Base-by-base conservation (phyloP, 2,329 filamentous ascomycete species). In the Didymella exigua region DNA sequence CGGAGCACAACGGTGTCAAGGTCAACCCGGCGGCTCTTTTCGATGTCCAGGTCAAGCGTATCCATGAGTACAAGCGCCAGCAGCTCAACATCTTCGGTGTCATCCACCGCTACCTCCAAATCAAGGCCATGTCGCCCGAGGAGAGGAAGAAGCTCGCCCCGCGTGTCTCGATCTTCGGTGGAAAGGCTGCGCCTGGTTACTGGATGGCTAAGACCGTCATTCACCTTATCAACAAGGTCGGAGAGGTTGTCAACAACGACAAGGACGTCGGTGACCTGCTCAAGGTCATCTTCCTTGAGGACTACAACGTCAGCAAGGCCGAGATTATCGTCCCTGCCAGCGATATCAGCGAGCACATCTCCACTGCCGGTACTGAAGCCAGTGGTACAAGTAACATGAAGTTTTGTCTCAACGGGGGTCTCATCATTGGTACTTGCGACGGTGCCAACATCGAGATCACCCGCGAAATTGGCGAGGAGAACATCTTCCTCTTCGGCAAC, bases 161-260 rank as follows among this genome's bases (percentile, higher is more conserved):
- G 14, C 89, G 93, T 46, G 95, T 98, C 9, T 95, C 90, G 53
- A 96, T 99, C 75, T 98, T 99, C 73, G 95, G 95, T 72, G 95
- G 95, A 68, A 99, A 99, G 79, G 95, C 95, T 23, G 95, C 95
- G 2, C 95, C 95, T 0, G 95, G 95, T 14, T 99, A 99, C 82
- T 99, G 95, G 95, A 99, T 98, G 95, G 95, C 95, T 31, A 99
- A 99, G 85, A 96, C 95, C 34, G 92, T 97, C 64, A 99, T 99
- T 67, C 93, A 98, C 73, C 84, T 99, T 53, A 88, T 99, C 81
- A 98, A 97, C 80, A 89, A 87, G 58, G 95, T 98, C 23, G 92
- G 91, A 4, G 79, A 86, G 14, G 90, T 98, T 2, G 89, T 99
- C 65, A 99, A 99, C 81, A 90, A 90, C 34, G 95, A 99, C 69